Base-by-base conservation (phyloP, 2,329 filamentous ascomycete genomes). In the Penicillium sp. region DNA sequence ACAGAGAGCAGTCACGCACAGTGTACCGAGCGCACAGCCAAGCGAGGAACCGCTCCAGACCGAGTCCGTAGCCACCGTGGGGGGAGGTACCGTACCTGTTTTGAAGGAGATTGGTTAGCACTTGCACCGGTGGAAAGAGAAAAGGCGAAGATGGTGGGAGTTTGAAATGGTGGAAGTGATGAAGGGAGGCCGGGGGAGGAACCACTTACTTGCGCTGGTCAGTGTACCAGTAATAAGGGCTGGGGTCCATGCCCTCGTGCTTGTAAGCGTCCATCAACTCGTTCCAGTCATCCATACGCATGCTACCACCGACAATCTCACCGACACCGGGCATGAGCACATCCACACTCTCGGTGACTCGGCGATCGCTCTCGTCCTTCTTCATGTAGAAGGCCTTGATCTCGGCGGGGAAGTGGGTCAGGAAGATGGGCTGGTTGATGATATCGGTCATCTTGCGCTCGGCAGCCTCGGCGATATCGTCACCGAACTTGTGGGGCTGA, bases 331-430 rank as follows among this genome's bases (percentile, higher is more conserved):
- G 93, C 90, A 98, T 85, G 53, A 86, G 67, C 50, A 81, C 80
- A 57, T 98, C 93, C 11, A 97, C 91, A 53, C 83, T 89, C 77
- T 98, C 91, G 0, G 93, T 98, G 27, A 96, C 89, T 26, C 90
- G 81, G 28, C 72, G 74, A 66, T 98, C 93, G 28, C 79, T 72
- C 38, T 78, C 76, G 61, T 91, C 93, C 73, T 86, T 90, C 73
- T 90, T 85, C 93, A 98, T 98, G 80, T 98, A 98, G 71, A 98
- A 98, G 1, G 93, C 87, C 79, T 98, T 98, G 79, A 98, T 95
- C 74, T 91, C 89, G 50, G 84, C 84, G 18, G 93, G 93, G 82
- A 98, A 98, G 73, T 97, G 91, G 2, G 91, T 97, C 37, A 97
- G 79, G 76, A 97, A 88, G 70, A 98, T 95, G 53, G 93, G 93